Percentiles rank a stretch among this genome's conserved stretches.
Evolutionary conservation across 2,329 filamentous ascomycete genomes (phyloP).

Genomic region (Huntiella decipiens): DNA sequence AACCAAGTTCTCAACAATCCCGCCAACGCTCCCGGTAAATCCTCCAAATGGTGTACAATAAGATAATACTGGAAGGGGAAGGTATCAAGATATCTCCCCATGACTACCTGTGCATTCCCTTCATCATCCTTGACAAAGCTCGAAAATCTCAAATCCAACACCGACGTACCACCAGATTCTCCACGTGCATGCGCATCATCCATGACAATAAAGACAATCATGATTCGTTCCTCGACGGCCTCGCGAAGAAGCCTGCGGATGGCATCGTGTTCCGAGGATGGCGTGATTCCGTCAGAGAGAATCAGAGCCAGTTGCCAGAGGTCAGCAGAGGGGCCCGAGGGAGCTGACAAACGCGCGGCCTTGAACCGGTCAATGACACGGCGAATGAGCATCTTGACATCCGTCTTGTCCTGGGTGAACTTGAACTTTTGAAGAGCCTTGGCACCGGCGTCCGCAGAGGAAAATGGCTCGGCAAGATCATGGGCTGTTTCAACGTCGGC

Average conservation of each 20-base stretch:
- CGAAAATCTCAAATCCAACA: conserved; percentile 76
- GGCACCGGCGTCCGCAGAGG: conserved; percentile 24
- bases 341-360: conserved; percentile 43
- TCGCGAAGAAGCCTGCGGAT: conserved; percentile 69
- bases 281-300: conserved; percentile 83
- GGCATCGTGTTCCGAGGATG: conserved; percentile 57
- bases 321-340: conserved; percentile 34
- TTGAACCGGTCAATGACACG: conserved; percentile 68
- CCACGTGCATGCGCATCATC: conserved; percentile 33
- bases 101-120: conserved; percentile 49
- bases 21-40: conserved; percentile 74
- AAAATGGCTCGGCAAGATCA: conserved; percentile 62
- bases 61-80: conserved; percentile 97
- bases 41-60: conserved; percentile 78
- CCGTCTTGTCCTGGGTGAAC: conserved; percentile 71
- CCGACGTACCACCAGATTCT: conserved; percentile 32
- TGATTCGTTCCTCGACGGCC: conserved; percentile 83
- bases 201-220: conserved; percentile 96
- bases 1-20: conserved; percentile 92
- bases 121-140: conserved; percentile 51
- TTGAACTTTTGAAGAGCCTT: conserved; percentile 40
- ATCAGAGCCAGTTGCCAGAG: conserved; percentile 92
- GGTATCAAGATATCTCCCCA: conserved; percentile 79
- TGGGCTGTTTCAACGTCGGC: conserved; percentile 69
- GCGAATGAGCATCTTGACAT: conserved; percentile 61